phyloP scores from a whole-genome alignment of 371 early-diverging fungal genomes.

The Chytridium lagenaria region DNA sequence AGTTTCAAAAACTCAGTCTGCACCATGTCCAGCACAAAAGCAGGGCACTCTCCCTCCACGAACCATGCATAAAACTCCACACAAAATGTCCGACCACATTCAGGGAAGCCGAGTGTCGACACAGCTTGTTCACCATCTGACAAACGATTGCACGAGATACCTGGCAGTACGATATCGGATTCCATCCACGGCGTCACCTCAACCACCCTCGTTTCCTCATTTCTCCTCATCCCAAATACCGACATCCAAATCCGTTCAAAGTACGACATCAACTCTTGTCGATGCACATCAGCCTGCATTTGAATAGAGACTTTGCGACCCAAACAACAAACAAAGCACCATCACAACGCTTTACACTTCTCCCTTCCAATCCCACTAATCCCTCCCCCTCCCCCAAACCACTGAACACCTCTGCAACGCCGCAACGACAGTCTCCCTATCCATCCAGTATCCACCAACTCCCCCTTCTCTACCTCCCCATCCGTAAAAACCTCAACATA shows the following conservation, averaged over 20 bases:
- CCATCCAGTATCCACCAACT: not conserved
- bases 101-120: not conserved
- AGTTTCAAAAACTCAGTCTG: not conserved
- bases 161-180: no score
- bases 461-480: no score
- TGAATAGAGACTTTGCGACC: slow-evolving; percentile 25
- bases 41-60: slow-evolving; percentile 16
- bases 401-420: not conserved
- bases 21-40: slow-evolving; percentile 4
- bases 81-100: slow-evolving; percentile 1
- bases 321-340: slow-evolving; percentile 6
- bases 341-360: not conserved
- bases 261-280: not conserved
- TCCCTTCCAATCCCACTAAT: slow-evolving; percentile 16
- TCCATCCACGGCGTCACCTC: no score
- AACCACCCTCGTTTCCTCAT: no score
- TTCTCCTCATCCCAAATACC: slow-evolving; percentile 10
- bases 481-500: no score
- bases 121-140: not conserved
- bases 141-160: not conserved
- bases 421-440: not conserved
- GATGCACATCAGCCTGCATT: slow-evolving; percentile 26
- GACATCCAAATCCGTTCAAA: slow-evolving; percentile 6
- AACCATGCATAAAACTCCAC: slow-evolving; percentile 12
- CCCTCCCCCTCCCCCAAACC: slow-evolving; percentile 3